A percentile compares a stretch with the other conserved stretches of the same genome.
Conservation (phyloP, 2,329 filamentous ascomycete genomes). For the Colletotrichum sidae region DNA sequence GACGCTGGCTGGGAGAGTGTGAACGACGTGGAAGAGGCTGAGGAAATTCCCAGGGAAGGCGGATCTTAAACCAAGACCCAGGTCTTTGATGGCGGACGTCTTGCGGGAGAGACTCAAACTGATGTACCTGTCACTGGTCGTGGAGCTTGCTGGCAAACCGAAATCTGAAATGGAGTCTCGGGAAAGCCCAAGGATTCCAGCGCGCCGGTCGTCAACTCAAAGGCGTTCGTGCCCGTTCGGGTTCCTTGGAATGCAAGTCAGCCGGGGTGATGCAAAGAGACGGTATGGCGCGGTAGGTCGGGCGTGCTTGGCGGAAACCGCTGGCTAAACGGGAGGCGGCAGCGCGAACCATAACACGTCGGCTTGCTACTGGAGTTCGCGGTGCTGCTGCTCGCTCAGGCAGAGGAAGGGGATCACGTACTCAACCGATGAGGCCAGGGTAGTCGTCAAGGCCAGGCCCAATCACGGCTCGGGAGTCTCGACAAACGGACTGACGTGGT, state of each 20-base stretch:
- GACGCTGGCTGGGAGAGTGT: slow-evolving; percentile 8
- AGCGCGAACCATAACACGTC: slow-evolving; percentile 22
- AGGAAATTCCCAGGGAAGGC: slow-evolving; percentile 19
- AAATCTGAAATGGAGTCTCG: slow-evolving; percentile 38
- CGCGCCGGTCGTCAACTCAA: slow-evolving; percentile 33
- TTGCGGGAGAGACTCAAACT: slow-evolving; percentile 22
- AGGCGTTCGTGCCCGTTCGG: slow-evolving; percentile 27
- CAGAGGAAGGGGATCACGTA: slow-evolving; percentile 38
- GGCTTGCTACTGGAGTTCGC: slow-evolving; percentile 36
- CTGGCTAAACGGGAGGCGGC: slow-evolving; percentile 29
- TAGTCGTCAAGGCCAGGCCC: slow-evolving; percentile 19
- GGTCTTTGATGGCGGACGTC: slow-evolving; percentile 27
- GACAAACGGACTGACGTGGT: slow-evolving; percentile 35
- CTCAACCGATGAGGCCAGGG: slow-evolving; percentile 33
- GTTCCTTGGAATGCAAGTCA: slow-evolving; percentile 35
- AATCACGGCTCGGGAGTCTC: slow-evolving; percentile 28
- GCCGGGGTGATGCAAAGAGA: slow-evolving; percentile 9
- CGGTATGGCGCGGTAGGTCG: background rate
- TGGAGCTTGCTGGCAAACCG: slow-evolving; percentile 30
- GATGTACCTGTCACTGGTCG: slow-evolving; percentile 34
- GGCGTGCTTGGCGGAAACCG: slow-evolving; percentile 25
- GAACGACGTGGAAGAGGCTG: slow-evolving; percentile 11
- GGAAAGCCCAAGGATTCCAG: slow-evolving; percentile 33
- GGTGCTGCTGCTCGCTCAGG: slow-evolving; percentile 18
- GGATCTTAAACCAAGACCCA: slow-evolving; percentile 34